Evolutionary conservation across 2,329 filamentous ascomycete species (phyloP).

Genomic region (Ophiostoma tasmaniense): DNA sequence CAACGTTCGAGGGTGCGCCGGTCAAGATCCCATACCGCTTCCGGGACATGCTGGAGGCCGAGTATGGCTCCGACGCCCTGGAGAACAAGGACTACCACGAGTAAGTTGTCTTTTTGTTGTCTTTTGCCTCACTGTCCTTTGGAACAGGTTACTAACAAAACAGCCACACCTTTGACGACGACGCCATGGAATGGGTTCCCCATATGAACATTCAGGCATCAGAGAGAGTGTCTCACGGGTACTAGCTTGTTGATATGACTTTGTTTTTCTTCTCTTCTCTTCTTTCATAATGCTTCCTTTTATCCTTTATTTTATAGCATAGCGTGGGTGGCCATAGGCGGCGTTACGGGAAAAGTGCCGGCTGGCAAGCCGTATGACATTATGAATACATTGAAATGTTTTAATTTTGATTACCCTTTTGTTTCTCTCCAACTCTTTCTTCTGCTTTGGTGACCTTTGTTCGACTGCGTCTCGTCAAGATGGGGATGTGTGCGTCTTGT

Average conservation of each 20-base stretch:
- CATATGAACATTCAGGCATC: conserved; percentile 6
- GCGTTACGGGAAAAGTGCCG: background rate
- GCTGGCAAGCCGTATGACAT: background rate
- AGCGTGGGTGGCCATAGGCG: background rate
- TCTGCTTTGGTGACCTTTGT: too few species aligned
- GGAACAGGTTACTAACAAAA: background rate
- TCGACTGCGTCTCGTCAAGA: too few species aligned
- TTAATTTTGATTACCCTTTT: background rate
- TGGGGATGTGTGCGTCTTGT: too few species aligned
- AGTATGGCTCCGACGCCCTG: conserved; percentile 48
- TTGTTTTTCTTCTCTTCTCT: background rate
- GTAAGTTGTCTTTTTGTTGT: conserved; percentile 34
- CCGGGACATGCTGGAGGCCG: conserved; percentile 47
- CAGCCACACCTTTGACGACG: conserved; percentile 21
- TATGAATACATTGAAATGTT: background rate
- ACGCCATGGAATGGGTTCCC: conserved; percentile 21
- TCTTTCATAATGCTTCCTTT: background rate
- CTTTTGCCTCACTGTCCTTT: background rate
- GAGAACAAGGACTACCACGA: conserved; percentile 42
- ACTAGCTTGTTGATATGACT: background rate
- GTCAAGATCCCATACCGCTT: conserved; percentile 59
- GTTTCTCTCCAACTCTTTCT: background rate
- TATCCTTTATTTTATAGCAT: background rate
- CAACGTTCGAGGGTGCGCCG: conserved; percentile 56
- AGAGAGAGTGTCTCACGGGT: background rate